Evolutionary conservation across 345 rosid genomes (phyloP).

Genomic region (Pelargonium nanum): DNA sequence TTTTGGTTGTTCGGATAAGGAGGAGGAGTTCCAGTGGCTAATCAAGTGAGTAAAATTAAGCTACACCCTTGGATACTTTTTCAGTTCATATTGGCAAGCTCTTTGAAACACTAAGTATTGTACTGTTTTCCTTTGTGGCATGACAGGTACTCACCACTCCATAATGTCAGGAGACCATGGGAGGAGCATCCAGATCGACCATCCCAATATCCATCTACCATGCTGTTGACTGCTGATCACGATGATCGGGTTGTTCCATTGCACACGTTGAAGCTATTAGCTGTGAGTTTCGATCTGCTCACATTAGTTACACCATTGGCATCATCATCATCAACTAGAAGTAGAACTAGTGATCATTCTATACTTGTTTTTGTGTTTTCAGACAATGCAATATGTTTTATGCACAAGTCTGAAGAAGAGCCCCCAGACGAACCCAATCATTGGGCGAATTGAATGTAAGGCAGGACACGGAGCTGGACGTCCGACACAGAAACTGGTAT

Average conservation of each 20-base stretch:
- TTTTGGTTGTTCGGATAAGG: constrained; percentile 75
- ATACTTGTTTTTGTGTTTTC: constrained; percentile 1
- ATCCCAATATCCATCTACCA: constrained; percentile 73
- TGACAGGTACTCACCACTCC: constrained; percentile 82
- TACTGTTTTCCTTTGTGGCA: background rate
- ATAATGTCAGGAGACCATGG: constrained; percentile 94
- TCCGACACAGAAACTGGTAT: constrained; percentile 75
- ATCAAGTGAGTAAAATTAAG: constrained; percentile 48
- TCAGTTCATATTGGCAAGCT: constrained; percentile 1
- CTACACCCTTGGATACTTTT: background rate
- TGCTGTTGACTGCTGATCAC: constrained; percentile 93
- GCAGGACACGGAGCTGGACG: constrained; percentile 96
- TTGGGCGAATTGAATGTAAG: constrained; percentile 79
- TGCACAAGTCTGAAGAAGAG: constrained; percentile 61
- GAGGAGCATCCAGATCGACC: constrained; percentile 32
- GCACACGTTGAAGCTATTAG: constrained; percentile 74
- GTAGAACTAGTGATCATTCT: no score
- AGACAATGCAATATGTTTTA: constrained; percentile 82
- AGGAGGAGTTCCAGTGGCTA: constrained; percentile 87
- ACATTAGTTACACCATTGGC: no score
- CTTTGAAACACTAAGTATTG: background rate
- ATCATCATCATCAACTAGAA: no score
- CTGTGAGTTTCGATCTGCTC: constrained; percentile 35
- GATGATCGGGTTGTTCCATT: constrained; percentile 90
- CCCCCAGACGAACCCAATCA: constrained; percentile 77